Conservation (phyloP, 768 basidiomycete species). For the Collybia mongolica region DNA sequence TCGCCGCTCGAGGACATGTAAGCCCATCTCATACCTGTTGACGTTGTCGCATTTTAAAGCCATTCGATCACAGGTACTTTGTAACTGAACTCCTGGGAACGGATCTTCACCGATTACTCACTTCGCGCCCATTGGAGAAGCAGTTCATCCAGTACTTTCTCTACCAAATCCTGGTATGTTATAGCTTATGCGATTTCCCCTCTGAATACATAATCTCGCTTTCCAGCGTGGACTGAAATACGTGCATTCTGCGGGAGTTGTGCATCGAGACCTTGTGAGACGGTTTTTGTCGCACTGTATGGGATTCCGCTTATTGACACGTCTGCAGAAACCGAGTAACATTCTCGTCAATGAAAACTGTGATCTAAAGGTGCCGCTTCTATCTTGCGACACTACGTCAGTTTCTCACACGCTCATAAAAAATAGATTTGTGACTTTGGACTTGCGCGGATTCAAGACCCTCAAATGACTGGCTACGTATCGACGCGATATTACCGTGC, state of each 20-base stretch:
- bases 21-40: slow-evolving; percentile 24
- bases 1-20: slow-evolving; percentile 98
- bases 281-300: background rate
- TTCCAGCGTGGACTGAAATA: slow-evolving; percentile 94
- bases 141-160: slow-evolving; percentile 99
- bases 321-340: slow-evolving; percentile 90
- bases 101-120: slow-evolving; percentile 95
- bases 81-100: slow-evolving; percentile 98
- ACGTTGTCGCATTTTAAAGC: slow-evolving; percentile 4
- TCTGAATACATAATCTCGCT: slow-evolving; percentile 2
- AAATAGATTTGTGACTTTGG: slow-evolving; percentile 98
- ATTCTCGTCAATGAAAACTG: slow-evolving; percentile 99
- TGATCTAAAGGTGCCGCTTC: slow-evolving; percentile 77
- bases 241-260: slow-evolving; percentile 98
- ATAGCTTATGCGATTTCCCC: slow-evolving; percentile 1
- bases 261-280: slow-evolving; percentile 91
- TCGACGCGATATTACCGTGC: slow-evolving; percentile 99
- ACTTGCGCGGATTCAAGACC: slow-evolving; percentile 96
- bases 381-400: slow-evolving; percentile 2
- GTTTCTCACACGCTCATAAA: slow-evolving; percentile 7
- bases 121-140: slow-evolving; percentile 96
- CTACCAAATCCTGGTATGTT: slow-evolving; percentile 91
- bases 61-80: slow-evolving; percentile 71
- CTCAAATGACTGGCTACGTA: slow-evolving; percentile 99
- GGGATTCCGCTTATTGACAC: slow-evolving; percentile 2